Evolutionary conservation across 2,329 filamentous ascomycete species (phyloP), one percentile per base, ranked within the genome.

Genomic region (Calycina herbarum): DNA sequence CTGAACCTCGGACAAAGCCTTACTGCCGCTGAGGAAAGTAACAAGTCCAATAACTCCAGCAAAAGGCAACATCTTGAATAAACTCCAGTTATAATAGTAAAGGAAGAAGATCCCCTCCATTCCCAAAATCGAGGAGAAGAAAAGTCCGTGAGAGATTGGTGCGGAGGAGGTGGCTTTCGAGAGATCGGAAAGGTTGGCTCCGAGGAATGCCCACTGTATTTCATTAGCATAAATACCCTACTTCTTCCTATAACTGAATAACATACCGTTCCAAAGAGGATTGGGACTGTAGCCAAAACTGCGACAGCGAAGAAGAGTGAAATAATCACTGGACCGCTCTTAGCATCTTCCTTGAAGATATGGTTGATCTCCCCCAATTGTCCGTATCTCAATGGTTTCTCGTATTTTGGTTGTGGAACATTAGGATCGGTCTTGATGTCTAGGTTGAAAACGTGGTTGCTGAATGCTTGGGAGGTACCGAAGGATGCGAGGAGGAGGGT

Each of bases 31-130:
- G 68, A 98, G 78, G 76, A 96, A 92, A 11, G 92, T 87, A 63
- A 93, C 85, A 31, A 85, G 79, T 17, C 89, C 88, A 35, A 95
- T 85, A 56, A 88, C 79, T 40, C 83, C 83, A 63, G 90, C 88
- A 31, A 88, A 88, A 4, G 93, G 94, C 60, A 99, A 82, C 15
- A 87, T 88, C 82, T 97, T 90, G 84, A 98, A 97, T 57, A 99
- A 83, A 75, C 89, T 97, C 94, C 94, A 97, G 75, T 81, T 87
- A 62, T 86, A 90, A 80, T 98, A 98, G 84, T 99, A 99, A 71
- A 97, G 80, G 82, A 95, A 94, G 80, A 99, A 97, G 64, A 97
- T 88, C 17, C 86, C 91, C 78, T 99, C 95, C 82, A 99, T 91
- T 27, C 89, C 88, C 48, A 97, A 68, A 64, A 99, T 87, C 5